These are phyloP conservation scores for Candida loeiensis DNA, from an alignment of 805 yeast species.

Conservation along the genomic window DNA sequence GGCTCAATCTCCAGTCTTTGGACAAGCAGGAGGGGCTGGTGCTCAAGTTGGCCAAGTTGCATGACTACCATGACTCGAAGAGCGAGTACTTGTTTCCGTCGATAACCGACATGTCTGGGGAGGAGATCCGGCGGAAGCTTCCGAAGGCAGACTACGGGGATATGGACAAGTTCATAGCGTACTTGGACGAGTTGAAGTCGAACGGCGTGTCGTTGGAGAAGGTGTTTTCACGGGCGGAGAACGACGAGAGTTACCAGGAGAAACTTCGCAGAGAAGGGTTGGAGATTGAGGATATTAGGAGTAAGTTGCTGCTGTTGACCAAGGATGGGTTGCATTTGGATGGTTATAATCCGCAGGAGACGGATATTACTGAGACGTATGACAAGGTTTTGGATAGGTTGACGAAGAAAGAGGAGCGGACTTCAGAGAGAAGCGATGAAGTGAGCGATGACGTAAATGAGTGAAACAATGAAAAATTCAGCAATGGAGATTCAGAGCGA, in stretches of 20 bases:
- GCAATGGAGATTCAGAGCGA: too few species aligned
- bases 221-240: constrained; percentile 12
- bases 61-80: constrained; percentile 17
- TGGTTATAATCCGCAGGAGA: constrained; percentile 4
- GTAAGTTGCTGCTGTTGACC: constrained; percentile 9
- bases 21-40: constrained; percentile 43
- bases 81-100: constrained; percentile 9
- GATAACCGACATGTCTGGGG: constrained; percentile 28
- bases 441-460: not conserved
- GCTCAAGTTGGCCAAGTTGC: constrained; percentile 32
- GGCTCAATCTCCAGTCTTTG: constrained; percentile 30
- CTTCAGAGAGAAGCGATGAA: not conserved
- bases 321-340: constrained; percentile 1
- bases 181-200: constrained; percentile 28
- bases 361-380: constrained; percentile 17
- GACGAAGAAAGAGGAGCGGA: not conserved
- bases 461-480: not conserved
- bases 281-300: constrained; percentile 13
- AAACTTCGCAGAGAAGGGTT: constrained; percentile 11
- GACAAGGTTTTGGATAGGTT: constrained; percentile 16
- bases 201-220: constrained; percentile 30
- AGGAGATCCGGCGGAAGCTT: constrained; percentile 35
- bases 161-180: constrained; percentile 31
- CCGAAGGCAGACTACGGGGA: constrained; percentile 30
- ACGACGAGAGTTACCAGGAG: constrained; percentile 3